Conservation (phyloP, 75 land plant species). For the Picea sitchensis region DNA sequence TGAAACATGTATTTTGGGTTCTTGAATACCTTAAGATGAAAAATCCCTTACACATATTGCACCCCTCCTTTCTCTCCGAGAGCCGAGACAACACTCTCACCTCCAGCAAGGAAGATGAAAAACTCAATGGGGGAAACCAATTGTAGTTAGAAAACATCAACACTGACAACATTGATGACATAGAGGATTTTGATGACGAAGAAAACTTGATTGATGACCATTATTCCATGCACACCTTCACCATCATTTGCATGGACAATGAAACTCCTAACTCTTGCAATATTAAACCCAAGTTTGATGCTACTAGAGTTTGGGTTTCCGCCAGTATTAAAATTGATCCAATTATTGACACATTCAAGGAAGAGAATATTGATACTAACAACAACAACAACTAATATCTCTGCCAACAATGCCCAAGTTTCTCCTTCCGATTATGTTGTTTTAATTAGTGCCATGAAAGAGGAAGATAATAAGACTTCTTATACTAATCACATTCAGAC, state of each 20-base stretch:
- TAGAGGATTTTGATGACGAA: no score
- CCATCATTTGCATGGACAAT: constrained; percentile 65
- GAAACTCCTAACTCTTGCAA: constrained; percentile 1
- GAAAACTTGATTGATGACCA: no score
- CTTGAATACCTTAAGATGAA: no score
- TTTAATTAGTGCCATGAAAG: constrained; percentile 45
- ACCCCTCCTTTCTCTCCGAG: no score
- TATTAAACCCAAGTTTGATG: constrained; percentile 5
- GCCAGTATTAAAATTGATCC: constrained; percentile 6
- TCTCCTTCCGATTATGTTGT: constrained; percentile 12
- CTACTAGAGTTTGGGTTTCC: background rate
- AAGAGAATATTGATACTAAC: constrained; percentile 46
- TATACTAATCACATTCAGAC: constrained; percentile 79
- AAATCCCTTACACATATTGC: no score
- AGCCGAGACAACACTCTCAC: no score
- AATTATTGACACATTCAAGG: constrained; percentile 9
- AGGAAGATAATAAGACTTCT: constrained; percentile 54
- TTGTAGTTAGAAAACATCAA: no score
- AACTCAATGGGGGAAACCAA: no score
- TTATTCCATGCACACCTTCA: constrained; percentile 72
- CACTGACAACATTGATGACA: no score
- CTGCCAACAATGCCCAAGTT: constrained; percentile 21
- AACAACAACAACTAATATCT: constrained; percentile 9
- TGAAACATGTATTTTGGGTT: no score
- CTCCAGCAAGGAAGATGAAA: no score